Percentiles rank a stretch among this genome's conserved stretches.
Conservation (phyloP, 2,329 filamentous ascomycete genomes). For the Penicillium sp. region DNA sequence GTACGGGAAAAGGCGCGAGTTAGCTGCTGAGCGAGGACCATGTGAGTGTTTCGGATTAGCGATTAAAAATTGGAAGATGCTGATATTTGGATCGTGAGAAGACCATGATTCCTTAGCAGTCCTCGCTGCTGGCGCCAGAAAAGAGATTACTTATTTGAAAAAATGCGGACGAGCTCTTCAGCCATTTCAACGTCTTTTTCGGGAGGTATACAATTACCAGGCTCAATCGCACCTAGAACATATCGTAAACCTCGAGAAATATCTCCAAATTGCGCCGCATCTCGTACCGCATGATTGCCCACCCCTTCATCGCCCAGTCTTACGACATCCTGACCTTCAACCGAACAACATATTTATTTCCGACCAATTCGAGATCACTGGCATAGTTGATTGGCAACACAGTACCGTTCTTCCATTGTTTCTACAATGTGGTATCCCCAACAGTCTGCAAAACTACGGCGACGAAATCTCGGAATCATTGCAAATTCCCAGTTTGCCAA, state of each 20-base stretch:
- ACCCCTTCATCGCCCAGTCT: slow-evolving; percentile 16
- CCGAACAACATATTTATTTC: slow-evolving; percentile 38
- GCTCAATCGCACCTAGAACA: slow-evolving; percentile 18
- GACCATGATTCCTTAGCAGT: slow-evolving; percentile 17
- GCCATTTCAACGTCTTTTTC: slow-evolving; percentile 18
- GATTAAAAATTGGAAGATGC: neutral
- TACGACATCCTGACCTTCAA: slow-evolving; percentile 32
- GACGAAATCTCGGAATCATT: slow-evolving; percentile 28
- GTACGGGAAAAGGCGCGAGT: slow-evolving; percentile 27
- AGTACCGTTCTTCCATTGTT: slow-evolving; percentile 33
- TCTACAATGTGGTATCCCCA: slow-evolving; percentile 33
- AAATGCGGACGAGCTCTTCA: slow-evolving; percentile 22
- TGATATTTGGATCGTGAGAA: neutral
- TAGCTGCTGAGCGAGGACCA: slow-evolving; percentile 31
- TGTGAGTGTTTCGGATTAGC: slow-evolving; percentile 21
- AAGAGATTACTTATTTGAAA: slow-evolving; percentile 26
- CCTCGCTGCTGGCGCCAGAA: slow-evolving; percentile 25
- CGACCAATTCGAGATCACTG: slow-evolving; percentile 25
- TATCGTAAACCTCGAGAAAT: slow-evolving; percentile 16
- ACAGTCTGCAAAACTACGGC: slow-evolving; percentile 38
- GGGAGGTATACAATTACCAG: slow-evolving; percentile 18
- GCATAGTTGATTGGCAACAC: slow-evolving; percentile 39
- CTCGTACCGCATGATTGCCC: slow-evolving; percentile 12
- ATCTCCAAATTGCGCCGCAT: slow-evolving; percentile 16
- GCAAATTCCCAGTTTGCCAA: slow-evolving; percentile 19